Evolutionary conservation across 805 yeast species (phyloP).

Genomic region (Limtongia smithiae): DNA sequence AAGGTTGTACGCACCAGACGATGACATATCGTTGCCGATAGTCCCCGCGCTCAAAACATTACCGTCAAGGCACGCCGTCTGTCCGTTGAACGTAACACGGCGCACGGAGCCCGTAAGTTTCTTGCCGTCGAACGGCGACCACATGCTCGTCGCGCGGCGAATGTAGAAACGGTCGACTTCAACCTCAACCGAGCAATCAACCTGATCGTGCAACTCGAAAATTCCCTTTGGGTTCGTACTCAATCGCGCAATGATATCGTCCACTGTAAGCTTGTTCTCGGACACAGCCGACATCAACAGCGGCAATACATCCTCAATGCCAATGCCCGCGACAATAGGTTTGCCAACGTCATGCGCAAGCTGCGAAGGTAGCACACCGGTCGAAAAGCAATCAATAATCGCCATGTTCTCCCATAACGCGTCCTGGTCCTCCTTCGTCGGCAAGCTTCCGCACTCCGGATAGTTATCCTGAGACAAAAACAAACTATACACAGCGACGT

Average conservation of each 20-base stretch:
- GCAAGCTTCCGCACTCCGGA: conserved; percentile 68
- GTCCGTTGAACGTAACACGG: conserved; percentile 74
- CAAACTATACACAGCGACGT: conserved; percentile 75
- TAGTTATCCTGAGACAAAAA: conserved; percentile 66
- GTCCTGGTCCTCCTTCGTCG: conserved; percentile 74
- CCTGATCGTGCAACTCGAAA: conserved; percentile 75
- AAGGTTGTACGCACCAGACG: conserved; percentile 42
- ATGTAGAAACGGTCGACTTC: conserved; percentile 67
- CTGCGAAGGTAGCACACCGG: conserved; percentile 73
- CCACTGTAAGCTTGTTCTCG: conserved; percentile 65
- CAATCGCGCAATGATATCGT: conserved; percentile 67
- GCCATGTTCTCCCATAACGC: conserved; percentile 75
- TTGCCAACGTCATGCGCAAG: conserved; percentile 64
- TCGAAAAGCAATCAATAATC: conserved; percentile 78
- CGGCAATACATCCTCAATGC: conserved; percentile 77
- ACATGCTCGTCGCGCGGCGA: conserved; percentile 33
- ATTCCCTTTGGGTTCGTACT: conserved; percentile 78
- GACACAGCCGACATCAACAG: conserved; percentile 75
- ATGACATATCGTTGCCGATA: conserved; percentile 55
- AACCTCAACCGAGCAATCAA: conserved; percentile 69
- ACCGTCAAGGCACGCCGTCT: conserved; percentile 84
- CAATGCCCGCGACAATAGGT: conserved; percentile 64
- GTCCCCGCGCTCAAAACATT: conserved; percentile 58
- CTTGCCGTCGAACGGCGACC: conserved; percentile 55
- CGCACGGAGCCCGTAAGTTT: conserved; percentile 77